These are phyloP conservation scores for Lagenaria siceraria DNA, from an alignment of 306 rosid genomes.

Conservation along the genomic window DNA sequence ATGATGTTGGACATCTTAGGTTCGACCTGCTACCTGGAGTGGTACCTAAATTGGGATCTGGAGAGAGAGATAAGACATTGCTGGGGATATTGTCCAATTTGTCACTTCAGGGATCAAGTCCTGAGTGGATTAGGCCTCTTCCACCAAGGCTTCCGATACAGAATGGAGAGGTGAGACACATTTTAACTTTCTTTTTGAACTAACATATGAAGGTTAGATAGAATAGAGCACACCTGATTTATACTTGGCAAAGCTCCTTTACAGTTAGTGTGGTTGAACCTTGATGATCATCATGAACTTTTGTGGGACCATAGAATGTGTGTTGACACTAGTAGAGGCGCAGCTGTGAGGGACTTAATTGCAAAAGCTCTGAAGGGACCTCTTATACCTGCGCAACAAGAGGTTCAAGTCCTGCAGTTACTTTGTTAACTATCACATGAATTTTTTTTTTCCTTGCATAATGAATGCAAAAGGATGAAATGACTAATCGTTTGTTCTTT, in stretches of 20 bases:
- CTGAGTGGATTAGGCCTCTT: conserved; percentile 84
- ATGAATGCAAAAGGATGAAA: conserved; percentile 15
- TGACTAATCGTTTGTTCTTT: conserved; percentile 21
- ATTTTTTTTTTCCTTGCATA: neutral
- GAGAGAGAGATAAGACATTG: conserved; percentile 70
- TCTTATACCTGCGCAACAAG: conserved; percentile 77
- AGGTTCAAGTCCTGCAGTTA: conserved; percentile 34
- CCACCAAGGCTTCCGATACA: conserved; percentile 87
- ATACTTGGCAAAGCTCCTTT: conserved; percentile 21
- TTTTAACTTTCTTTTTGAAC: neutral
- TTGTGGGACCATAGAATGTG: conserved; percentile 96
- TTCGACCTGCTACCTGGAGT: conserved; percentile 65
- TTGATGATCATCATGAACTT: conserved; percentile 74
- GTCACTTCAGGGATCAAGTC: conserved; percentile 64
- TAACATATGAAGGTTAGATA: conserved; percentile 7
- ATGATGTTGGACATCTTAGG: conserved; percentile 26
- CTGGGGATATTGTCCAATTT: conserved; percentile 64
- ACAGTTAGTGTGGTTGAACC: conserved; percentile 98
- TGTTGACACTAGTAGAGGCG: conserved; percentile 89
- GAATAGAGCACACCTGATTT: conserved; percentile 15
- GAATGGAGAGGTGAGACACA: conserved; percentile 63
- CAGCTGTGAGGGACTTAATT: conserved; percentile 82
- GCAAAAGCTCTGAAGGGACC: conserved; percentile 92
- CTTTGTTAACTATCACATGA: neutral
- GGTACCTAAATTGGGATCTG: conserved; percentile 67